Base-by-base conservation (phyloP, 768 basidiomycete genomes). In the Boletus rufocinnamomeus region DNA sequence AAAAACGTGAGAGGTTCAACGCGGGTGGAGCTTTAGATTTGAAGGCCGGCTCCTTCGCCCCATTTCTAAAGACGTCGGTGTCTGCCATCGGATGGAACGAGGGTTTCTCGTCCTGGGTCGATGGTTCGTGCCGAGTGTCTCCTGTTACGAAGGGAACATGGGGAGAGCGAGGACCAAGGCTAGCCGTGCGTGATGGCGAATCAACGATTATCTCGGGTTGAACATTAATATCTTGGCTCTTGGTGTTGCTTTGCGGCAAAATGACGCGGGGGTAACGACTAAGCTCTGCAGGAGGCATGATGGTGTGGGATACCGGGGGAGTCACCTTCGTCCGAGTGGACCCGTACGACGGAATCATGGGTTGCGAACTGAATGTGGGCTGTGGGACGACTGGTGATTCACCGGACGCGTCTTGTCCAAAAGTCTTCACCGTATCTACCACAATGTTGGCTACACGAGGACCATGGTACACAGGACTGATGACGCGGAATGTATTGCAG, bases 401-500 rank as follows among this genome's bases (percentile, higher is more conserved):
- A 21, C 51, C 43, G 16, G 64, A 68, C 3, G 67, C 65, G 9
- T 58, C 44, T 38, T 73, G 63, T 41, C 69, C 66, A 34, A 69
- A 74, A 19, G 52, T 66, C 57, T 58, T 53, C 53, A 58, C 62
- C 17, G 59, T 57, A 14, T 65, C 66, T 17, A 35, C 38, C n/a
- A 35, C 30, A 41, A 52, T 21, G 38, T 41, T 62, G 41, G 44
- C 32, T 17, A 38, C 43, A 35, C 43, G 56, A 51, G 60, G 25
- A 27, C 68, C 70, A 58, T 79, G 73, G 63, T 86, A 79, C 25
- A 81, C 80, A 27, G 82, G 82, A 10, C 77, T 75, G 35, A 91
- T 73, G 51, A 88, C 78, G 11, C 84, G 81, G 67, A 89, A 82
- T 11, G 85, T 88, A 66, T 87, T 88, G 75, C 80, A 84, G 30